These are phyloP conservation scores for Murraya koenigii DNA, from an alignment of 345 rosid species.

Conservation along the genomic window DNA sequence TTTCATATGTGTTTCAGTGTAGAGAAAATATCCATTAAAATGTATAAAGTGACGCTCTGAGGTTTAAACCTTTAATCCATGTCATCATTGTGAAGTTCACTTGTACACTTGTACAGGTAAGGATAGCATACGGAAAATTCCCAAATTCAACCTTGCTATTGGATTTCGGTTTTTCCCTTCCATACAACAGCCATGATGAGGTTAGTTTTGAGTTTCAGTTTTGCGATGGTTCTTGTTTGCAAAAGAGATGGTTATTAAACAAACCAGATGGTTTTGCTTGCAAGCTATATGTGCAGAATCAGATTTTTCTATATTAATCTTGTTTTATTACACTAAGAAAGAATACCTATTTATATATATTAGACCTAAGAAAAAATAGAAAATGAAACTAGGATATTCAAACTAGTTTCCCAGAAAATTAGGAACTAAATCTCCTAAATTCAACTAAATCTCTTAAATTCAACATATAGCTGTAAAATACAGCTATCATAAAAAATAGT, in stretches of 20 bases:
- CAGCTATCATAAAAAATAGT: too few relatives aligned
- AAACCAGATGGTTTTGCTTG: slow-evolving; percentile 12
- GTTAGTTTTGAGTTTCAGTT: slow-evolving; percentile 34
- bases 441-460: too few relatives aligned
- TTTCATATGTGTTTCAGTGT: background rate
- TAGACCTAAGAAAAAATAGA: too few relatives aligned
- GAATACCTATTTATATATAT: too few relatives aligned
- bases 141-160: slow-evolving; percentile 70
- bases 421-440: too few relatives aligned
- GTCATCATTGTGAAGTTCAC: slow-evolving; percentile 1
- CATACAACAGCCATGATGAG: slow-evolving; percentile 70
- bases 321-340: too few relatives aligned
- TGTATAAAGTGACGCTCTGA: background rate
- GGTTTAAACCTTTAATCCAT: slow-evolving; percentile 9
- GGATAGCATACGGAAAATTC: slow-evolving; percentile 70
- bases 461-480: too few relatives aligned
- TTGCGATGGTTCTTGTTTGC: background rate
- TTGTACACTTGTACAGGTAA: slow-evolving; percentile 41
- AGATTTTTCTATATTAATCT: too few relatives aligned
- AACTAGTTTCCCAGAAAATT: too few relatives aligned
- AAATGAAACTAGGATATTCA: too few relatives aligned
- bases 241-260: background rate
- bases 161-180: slow-evolving; percentile 80
- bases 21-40: background rate
- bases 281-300: too few relatives aligned